Base-by-base conservation (phyloP, 2,329 filamentous ascomycete genomes). In the Aspergillus sp. region DNA sequence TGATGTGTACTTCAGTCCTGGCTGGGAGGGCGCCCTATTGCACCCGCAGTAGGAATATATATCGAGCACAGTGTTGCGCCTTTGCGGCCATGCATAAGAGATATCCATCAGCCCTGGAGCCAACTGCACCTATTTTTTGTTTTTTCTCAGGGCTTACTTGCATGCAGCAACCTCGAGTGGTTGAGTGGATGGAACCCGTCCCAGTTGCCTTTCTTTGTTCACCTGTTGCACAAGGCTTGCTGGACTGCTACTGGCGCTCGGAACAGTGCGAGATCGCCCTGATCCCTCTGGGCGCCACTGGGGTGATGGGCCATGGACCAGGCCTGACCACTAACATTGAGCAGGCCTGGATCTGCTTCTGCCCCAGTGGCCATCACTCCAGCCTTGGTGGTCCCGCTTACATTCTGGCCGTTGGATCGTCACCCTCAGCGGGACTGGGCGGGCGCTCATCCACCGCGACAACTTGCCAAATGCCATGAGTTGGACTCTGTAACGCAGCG, bases 341-440 rank as follows among this genome's bases (percentile, higher is more conserved):
- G 21, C 35, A 31, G 27, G 9, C 12, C 19, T 17, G 35, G 46
- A 48, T 52, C 49, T 52, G 49, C 49, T 52, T 52, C 39, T 14
- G 24, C 33, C 39, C 46, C 46, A 48, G 46, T 31, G 27, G 27
- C 27, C 9, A 31, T 31, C 27, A 47, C 45, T 33, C 17, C 21
- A 24, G 23, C 14, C 15, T 23, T 45, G 43, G 27, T 45, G 27
- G 27, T 31, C 27, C 27, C 27, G 27, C 21, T 46, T 46, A 14
- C 35, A 37, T n/a, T 37, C 35, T 37, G 39, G 49, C 49, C 49
- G 39, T 52, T 52, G 40, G 49, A 52, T 52, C 49, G 49, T 43
- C 49, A 21, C 39, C 35, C 19, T 21, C 27, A 31, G 46, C 31
- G 31, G 44, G 46, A 37, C 46, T 48, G 46, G 23, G 11, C 46